Evolutionary conservation across 1,139 yeast genomes (phyloP), one percentile per base, ranked within the genome.

Genomic region (Candida frijolesensis): DNA sequence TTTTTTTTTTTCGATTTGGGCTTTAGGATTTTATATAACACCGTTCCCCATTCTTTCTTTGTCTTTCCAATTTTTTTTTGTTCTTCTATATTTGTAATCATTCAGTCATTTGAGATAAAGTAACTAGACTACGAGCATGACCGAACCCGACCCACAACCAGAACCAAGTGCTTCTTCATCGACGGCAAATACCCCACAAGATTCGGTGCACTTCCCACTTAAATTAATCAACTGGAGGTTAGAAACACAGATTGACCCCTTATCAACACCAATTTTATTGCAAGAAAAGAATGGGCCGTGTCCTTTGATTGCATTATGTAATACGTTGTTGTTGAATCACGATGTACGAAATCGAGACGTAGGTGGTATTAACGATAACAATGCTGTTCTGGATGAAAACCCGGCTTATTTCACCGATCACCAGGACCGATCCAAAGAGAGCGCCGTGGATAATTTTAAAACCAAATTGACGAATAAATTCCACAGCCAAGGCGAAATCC

Each of bases 251-350:
- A 71, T 70, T 43, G 69, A 70, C 55, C 67, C 67, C 44, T 64
- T 68, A 40, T 62, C 62, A 51, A 72, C 82, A 22, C 84, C 81
- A n/a, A 82, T 91, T 35, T 68, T 92, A n/a, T 68, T 89, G 16
- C 97, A 92, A 66, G 89, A 89, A 55, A 76, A 68, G 44, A 89
- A 91, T 60, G 97, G 97, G 0, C 96, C 97, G 0, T 91, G 97
- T 62, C 96, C 97, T 1, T 68, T 92, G 42, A 80, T 91, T n/a
- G 92, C 97, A 0, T 70, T 92, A 42, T 78, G 85, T 47, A 92
- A 92, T 63, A 81, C 91, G 2, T 44, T 57, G 12, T 38, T 57
- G 10, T 47, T 56, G 4, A 44, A 44, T 18, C 33, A 33, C 12
- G 46, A 44, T n/a, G 5, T 44, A 8, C 27, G 25, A 12, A 25